phyloP scores from a whole-genome alignment of 2,329 filamentous ascomycete species.

The Chaetomium sp. region DNA sequence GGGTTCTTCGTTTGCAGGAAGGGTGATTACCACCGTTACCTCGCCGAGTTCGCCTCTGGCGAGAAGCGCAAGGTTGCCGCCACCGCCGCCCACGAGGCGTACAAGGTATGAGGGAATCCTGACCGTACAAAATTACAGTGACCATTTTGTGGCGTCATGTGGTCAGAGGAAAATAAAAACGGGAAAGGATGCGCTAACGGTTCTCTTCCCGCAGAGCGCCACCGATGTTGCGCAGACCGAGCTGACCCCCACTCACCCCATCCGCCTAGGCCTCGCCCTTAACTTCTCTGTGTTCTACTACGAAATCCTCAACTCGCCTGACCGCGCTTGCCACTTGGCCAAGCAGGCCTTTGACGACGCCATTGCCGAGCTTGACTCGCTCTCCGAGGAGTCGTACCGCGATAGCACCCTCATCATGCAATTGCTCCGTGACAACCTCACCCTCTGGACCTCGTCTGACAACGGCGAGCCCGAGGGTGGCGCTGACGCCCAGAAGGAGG shows the following conservation, averaged over 20 bases:
- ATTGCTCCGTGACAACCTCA: conserved; percentile 95
- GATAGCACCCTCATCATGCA: conserved; percentile 99
- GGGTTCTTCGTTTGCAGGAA: conserved; percentile 55
- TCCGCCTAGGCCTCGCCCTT: conserved; percentile 91
- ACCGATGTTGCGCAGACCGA: conserved; percentile 98
- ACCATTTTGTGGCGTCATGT: no score
- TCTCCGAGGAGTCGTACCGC: conserved; percentile 97
- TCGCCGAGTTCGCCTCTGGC: conserved; percentile 86
- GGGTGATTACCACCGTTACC: conserved; percentile 94
- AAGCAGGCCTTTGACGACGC: conserved; percentile 99
- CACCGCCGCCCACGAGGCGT: conserved; percentile 84
- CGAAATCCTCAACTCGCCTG: conserved; percentile 97
- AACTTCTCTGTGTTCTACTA: conserved; percentile 99
- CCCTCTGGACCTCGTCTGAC: conserved; percentile 95
- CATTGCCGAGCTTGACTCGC: conserved; percentile 95
- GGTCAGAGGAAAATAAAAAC: no score
- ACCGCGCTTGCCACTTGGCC: conserved; percentile 94
- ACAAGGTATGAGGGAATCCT: conserved; percentile 62
- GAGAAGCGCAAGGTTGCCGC: conserved; percentile 89
- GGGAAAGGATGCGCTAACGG: no score
- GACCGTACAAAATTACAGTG: neutral
- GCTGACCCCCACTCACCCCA: conserved; percentile 94
- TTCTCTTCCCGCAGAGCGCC: conserved; percentile 59
- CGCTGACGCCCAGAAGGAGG: conserved; percentile 39
- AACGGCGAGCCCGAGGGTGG: conserved; percentile 70